Conservation (phyloP, 1,284 basidiomycete species). For the Cyathus pygmaeus region DNA sequence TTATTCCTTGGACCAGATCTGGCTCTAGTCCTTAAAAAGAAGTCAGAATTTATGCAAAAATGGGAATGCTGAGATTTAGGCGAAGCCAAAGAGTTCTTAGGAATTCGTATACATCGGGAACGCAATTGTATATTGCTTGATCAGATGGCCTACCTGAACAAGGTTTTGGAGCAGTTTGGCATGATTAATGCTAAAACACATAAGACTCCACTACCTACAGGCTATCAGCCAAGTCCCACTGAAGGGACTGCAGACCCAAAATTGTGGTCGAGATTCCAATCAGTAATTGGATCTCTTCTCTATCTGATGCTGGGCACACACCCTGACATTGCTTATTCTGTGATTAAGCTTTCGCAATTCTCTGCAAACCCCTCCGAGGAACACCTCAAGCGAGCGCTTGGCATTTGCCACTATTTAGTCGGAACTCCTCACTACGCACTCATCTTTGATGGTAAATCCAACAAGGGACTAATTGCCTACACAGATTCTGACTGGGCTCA, state of each 20-base stretch:
- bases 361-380: constrained; percentile 24
- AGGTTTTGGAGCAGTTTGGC: not conserved
- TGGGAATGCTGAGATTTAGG: not conserved
- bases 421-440: constrained; percentile 26
- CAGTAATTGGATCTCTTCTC: too few relatives aligned
- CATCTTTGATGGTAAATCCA: constrained; percentile 20
- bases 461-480: constrained; percentile 17
- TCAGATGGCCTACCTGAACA: not conserved
- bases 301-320: too few relatives aligned
- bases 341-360: constrained; percentile 25
- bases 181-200: not conserved
- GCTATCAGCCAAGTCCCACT: too few relatives aligned
- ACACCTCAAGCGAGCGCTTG: constrained; percentile 24
- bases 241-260: too few relatives aligned
- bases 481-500: constrained; percentile 40
- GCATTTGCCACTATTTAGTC: constrained; percentile 33
- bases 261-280: too few relatives aligned
- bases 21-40: not conserved
- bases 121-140: not conserved
- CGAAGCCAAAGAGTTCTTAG: not conserved
- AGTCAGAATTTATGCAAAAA: not conserved
- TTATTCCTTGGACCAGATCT: too few relatives aligned
- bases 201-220: too few relatives aligned
- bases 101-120: not conserved
- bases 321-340: constrained; percentile 41